Conservation (phyloP, 163 green algal species). For the Chloromonas sp. region DNA sequence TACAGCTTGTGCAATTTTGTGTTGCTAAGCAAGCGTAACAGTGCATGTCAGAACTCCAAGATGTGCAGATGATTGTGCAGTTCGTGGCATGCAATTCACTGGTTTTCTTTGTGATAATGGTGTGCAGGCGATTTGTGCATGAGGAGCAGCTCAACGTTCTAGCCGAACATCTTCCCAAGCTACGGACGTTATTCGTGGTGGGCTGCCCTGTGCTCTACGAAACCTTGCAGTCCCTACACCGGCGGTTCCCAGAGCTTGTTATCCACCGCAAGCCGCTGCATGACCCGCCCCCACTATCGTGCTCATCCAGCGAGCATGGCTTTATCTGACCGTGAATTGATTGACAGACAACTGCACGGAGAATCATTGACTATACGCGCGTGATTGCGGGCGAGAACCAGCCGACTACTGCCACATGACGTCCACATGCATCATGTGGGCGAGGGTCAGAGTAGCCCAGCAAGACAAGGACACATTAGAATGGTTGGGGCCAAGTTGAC, state of each 20-base stretch:
- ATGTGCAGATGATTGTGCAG: too few species aligned
- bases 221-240: constrained; percentile 16
- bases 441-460: background rate
- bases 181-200: constrained; percentile 19
- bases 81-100: too few species aligned
- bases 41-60: too few species aligned
- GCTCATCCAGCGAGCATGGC: constrained; percentile 19
- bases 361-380: too few species aligned
- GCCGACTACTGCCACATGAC: background rate
- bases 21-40: too few species aligned
- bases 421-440: background rate
- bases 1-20: too few species aligned
- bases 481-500: background rate
- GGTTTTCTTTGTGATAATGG: too few species aligned
- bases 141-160: constrained; percentile 20
- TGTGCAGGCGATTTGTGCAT: constrained; percentile 10
- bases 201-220: constrained; percentile 19
- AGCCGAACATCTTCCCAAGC: constrained; percentile 13
- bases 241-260: constrained; percentile 18
- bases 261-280: constrained; percentile 16
- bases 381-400: too few species aligned
- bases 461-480: background rate
- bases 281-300: constrained; percentile 7
- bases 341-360: background rate
- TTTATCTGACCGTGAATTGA: background rate